Base-by-base conservation (phyloP, 768 basidiomycete genomes). In the Lentinula boryana region DNA sequence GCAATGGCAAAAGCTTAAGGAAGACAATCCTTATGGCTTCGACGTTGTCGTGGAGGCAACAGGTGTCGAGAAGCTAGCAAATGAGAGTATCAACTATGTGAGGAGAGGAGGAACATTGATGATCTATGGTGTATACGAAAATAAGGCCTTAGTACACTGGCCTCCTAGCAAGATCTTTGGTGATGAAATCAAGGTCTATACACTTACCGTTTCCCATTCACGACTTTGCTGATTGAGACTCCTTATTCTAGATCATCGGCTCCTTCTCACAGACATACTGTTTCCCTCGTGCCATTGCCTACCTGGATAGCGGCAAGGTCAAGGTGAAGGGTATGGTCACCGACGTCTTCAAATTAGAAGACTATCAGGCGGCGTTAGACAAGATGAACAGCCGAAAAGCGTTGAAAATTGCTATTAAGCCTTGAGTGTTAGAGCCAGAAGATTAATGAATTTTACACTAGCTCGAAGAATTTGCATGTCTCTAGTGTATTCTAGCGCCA, bases 71-170 rank as follows among this genome's bases (percentile, higher is more conserved):
- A 86, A 86, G 67, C 73, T 96, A 44, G 93, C 90, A n/a, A 87
- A 93, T 67, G 87, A 92, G 33, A 79, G 90, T 62, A 94, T 95
- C 77, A 86, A 94, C 75, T 94, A 93, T 68, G 94, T 96, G 27
- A 81, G 91, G 36, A 76, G 91, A 32, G 91, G 91, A 15, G 91
- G 91, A 16, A 92, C 91, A 3, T 72, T 93, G 69, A 87, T 93
- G 86, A 81, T 93, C 48, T 96, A 96, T 67, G 93, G 93, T 43
- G 93, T 95, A 41, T 96, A 95, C 70, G 88, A 87, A 71, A 87
- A 94, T 75, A 85, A 86, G 63, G 93, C 91, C 1, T 78, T 82
- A 21, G 90, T 95, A 1, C 85, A 87, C 66, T 95, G 92, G 92
- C 83, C 91, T 1, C 93, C 93, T 3, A 83, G 85, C 56, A 92